Percentiles rank a stretch among this genome's conserved stretches.
Evolutionary conservation across 2,329 filamentous ascomycete species (phyloP).

Genomic region (Aspergillus carbonarius): DNA sequence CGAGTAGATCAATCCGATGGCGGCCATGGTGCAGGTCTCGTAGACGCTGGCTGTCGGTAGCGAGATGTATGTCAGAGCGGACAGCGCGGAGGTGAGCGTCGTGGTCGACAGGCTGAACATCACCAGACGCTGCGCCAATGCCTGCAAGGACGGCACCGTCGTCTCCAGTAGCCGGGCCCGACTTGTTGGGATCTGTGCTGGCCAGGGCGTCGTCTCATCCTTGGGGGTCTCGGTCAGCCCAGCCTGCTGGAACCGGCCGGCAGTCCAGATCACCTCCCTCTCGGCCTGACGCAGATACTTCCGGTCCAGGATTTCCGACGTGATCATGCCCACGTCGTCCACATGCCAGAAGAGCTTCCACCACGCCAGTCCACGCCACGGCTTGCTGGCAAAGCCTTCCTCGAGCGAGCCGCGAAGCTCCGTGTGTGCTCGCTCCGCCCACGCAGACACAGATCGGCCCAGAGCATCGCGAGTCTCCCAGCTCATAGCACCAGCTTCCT

Average conservation of each 20-base stretch:
- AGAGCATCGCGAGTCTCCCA: conserved; percentile 52
- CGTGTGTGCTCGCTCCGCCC: conserved; percentile 77
- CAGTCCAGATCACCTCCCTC: conserved; percentile 76
- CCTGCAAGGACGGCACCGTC: conserved; percentile 69
- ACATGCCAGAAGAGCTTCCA: conserved; percentile 96
- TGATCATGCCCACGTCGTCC: conserved; percentile 84
- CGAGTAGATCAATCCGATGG: conserved; percentile 58
- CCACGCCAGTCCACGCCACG: conserved; percentile 82
- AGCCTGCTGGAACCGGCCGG: conserved; percentile 70
- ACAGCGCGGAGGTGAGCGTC: conserved; percentile 58
- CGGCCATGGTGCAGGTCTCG: conserved; percentile 60
- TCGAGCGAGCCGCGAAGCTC: conserved; percentile 81
- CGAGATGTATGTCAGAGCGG: conserved; percentile 56
- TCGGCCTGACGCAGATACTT: conserved; percentile 78
- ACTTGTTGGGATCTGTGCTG: conserved; percentile 68
- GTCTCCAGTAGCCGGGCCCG: conserved; percentile 66
- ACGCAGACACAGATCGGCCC: conserved; percentile 61
- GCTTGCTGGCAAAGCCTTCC: conserved; percentile 69
- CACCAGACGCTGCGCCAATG: conserved; percentile 71
- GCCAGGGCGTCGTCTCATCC: conserved; percentile 58
- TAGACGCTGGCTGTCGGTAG: conserved; percentile 53
- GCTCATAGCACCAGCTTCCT: conserved; percentile 38
- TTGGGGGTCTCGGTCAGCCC: conserved; percentile 51
- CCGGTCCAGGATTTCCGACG: conserved; percentile 72
- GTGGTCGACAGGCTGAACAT: conserved; percentile 74